Conservation (phyloP, 148 eudicot genomes). For the Rheum nobile region DNA sequence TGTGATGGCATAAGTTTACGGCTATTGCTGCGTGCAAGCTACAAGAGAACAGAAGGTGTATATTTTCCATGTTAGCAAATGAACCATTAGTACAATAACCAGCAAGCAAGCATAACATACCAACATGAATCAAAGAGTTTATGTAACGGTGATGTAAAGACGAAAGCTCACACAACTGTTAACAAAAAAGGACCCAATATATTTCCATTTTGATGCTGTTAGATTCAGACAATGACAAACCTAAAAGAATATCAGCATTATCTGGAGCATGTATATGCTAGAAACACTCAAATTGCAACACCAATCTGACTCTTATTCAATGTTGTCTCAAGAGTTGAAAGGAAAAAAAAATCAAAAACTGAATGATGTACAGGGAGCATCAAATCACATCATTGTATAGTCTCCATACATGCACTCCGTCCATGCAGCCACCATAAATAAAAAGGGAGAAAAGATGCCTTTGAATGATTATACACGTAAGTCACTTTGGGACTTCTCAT, state of each 20-base stretch:
- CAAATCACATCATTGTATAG: not conserved
- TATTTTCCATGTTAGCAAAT: not conserved
- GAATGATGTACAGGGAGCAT: not conserved
- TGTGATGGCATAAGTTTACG: constrained; percentile 95
- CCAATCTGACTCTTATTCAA: not conserved
- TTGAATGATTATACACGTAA: not conserved
- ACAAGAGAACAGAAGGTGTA: constrained; percentile 15
- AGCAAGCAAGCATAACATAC: not conserved
- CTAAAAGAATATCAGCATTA: not conserved
- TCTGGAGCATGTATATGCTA: not conserved
- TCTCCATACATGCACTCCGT: not conserved
- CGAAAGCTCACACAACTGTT: not conserved
- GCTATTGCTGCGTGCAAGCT: constrained; percentile 95
- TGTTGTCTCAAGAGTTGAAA: not conserved
- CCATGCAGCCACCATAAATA: not conserved
- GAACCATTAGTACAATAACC: not conserved
- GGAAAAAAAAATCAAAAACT: not conserved
- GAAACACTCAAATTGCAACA: not conserved
- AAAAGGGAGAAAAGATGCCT: not conserved
- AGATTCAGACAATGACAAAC: not conserved
- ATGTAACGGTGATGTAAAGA: not conserved
- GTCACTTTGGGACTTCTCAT: not conserved
- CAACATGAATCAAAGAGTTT: not conserved
- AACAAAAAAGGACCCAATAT: not conserved
- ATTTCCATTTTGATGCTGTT: not conserved